These are phyloP conservation scores for Dryadomyces quercivorus DNA, from an alignment of 2,329 filamentous ascomycete species.

Conservation along the genomic window DNA sequence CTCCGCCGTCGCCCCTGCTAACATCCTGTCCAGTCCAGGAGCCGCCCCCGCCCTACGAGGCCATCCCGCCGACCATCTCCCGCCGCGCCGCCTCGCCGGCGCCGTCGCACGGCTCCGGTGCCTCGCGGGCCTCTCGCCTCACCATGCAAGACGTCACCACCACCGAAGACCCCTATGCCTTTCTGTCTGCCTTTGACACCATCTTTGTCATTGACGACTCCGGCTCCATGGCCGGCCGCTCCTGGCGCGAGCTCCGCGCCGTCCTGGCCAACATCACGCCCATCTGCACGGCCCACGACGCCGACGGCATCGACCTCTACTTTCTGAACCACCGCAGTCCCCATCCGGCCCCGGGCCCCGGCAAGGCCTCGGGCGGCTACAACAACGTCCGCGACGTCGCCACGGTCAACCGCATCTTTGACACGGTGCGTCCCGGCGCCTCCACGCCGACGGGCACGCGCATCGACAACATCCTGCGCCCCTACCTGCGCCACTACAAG, in stretches of 20 bases:
- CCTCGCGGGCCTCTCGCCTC: conserved; percentile 8
- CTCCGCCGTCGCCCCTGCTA: no score
- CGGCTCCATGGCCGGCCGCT: conserved; percentile 67
- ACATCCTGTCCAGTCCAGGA: conserved; percentile 8
- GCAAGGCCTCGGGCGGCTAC: conserved; percentile 41
- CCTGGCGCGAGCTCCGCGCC: conserved; percentile 62
- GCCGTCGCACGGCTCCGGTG: conserved; percentile 10
- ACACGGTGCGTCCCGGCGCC: conserved; percentile 48
- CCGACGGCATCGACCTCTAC: conserved; percentile 80
- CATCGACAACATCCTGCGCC: conserved; percentile 57
- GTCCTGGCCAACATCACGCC: conserved; percentile 66
- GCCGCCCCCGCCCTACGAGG: conserved; percentile 22
- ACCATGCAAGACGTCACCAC: conserved; percentile 20
- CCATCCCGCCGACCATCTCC: conserved; percentile 3
- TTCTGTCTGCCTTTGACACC: conserved; percentile 72
- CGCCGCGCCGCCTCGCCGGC: background rate
- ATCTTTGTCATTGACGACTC: conserved; percentile 87
- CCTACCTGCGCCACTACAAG: conserved; percentile 53
- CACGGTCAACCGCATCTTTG: conserved; percentile 58
- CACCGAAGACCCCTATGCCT: conserved; percentile 58
- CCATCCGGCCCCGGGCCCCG: conserved; percentile 18
- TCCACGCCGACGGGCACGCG: conserved; percentile 65
- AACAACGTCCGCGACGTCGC: conserved; percentile 46
- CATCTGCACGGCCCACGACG: conserved; percentile 68
- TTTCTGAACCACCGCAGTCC: conserved; percentile 62